These are phyloP conservation scores for Tetrahymena thermophila DNA, from an alignment of 73 alveolate species.

Conservation along the genomic window DNA sequence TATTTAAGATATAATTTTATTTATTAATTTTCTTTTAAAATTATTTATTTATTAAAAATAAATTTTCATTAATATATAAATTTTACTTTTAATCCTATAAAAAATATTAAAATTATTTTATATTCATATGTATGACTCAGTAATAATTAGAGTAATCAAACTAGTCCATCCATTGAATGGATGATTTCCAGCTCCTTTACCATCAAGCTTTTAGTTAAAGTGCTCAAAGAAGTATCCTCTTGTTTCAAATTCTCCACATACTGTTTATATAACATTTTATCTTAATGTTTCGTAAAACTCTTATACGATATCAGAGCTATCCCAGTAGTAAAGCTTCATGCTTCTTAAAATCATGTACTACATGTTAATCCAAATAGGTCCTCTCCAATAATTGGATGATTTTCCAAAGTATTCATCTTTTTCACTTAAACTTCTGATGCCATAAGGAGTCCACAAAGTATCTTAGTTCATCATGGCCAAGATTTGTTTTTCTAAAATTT, in stretches of 20 bases:
- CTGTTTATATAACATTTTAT: slow-evolving; percentile 60
- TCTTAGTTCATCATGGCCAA: slow-evolving; percentile 15
- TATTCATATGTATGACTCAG: slow-evolving; percentile 40
- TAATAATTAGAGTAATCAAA: slow-evolving; percentile 57
- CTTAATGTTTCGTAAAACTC: slow-evolving; percentile 62
- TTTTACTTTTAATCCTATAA: too few species aligned
- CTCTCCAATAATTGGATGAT: slow-evolving; percentile 96
- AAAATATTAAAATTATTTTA: too few species aligned
- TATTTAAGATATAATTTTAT: too few species aligned
- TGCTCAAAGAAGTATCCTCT: slow-evolving; percentile 81
- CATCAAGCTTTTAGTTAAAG: slow-evolving; percentile 59
- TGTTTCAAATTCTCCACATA: slow-evolving; percentile 60
- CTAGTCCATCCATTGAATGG: slow-evolving; percentile 96
- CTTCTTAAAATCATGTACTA: slow-evolving; percentile 84
- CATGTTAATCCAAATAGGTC: slow-evolving; percentile 87
- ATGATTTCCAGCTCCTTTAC: slow-evolving; percentile 71
- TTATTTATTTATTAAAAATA: too few species aligned
- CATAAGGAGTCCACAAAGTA: slow-evolving; percentile 70
- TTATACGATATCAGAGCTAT: slow-evolving; percentile 31
- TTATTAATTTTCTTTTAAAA: too few species aligned
- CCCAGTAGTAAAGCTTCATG: slow-evolving; percentile 61
- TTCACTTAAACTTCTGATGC: slow-evolving; percentile 80
- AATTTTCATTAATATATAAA: too few species aligned
- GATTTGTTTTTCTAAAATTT: slow-evolving; percentile 37
- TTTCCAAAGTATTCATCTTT: slow-evolving; percentile 68